Percentiles rank a stretch among this genome's conserved stretches.
Conservation (phyloP, 768 basidiomycete species). For the Rhizopogon rudus region DNA sequence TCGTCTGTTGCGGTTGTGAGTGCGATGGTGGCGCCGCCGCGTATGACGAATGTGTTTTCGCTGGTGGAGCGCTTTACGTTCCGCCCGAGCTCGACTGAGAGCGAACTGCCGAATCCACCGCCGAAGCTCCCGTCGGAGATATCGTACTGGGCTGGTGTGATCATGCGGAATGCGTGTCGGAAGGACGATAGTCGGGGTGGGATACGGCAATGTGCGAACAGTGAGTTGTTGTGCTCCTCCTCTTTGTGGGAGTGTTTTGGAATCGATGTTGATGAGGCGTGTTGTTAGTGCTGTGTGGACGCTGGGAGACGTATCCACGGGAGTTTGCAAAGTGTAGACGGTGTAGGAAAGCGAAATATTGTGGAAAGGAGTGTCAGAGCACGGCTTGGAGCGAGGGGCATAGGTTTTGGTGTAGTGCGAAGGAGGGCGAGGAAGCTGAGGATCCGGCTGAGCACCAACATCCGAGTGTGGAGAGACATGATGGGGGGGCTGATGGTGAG, state of each 20-base stretch:
- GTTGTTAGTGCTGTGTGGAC: constrained; percentile 80
- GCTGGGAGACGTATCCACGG: constrained; percentile 88
- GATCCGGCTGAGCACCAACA: constrained; percentile 23
- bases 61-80: constrained; percentile 96
- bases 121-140: constrained; percentile 83
- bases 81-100: constrained; percentile 81
- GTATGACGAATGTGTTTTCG: constrained; percentile 90
- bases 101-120: constrained; percentile 61
- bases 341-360: constrained; percentile 98
- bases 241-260: background rate
- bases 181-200: constrained; percentile 94
- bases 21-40: constrained; percentile 18
- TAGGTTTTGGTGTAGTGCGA: constrained; percentile 87
- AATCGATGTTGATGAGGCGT: background rate
- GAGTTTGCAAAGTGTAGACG: constrained; percentile 97
- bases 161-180: constrained; percentile 98
- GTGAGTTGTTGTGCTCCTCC: constrained; percentile 37
- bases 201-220: constrained; percentile 96
- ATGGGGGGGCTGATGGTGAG: background rate
- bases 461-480: constrained; percentile 1
- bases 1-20: constrained; percentile 14
- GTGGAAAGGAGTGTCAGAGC: constrained; percentile 95
- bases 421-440: constrained; percentile 44
- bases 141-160: constrained; percentile 99
- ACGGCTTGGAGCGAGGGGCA: constrained; percentile 97